Evolutionary conservation across 73 alveolate genomes (phyloP).

Genomic region (Blepharisma japonicum): DNA sequence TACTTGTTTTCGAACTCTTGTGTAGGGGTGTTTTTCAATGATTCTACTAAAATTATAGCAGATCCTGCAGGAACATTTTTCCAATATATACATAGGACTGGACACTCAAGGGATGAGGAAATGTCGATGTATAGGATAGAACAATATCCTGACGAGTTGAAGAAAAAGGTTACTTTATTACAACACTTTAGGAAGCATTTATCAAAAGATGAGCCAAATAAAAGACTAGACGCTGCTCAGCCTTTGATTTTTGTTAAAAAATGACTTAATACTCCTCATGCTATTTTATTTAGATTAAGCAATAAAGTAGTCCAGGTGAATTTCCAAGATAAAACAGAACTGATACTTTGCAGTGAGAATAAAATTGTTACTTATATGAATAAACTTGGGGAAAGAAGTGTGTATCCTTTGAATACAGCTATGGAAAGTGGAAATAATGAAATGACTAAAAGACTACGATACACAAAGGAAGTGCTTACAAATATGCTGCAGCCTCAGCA

Average conservation of each 20-base stretch:
- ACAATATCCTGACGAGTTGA: slow-evolving; percentile 47
- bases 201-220: slow-evolving; percentile 33
- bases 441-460: slow-evolving; percentile 83
- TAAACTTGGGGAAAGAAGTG: slow-evolving; percentile 73
- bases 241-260: slow-evolving; percentile 62
- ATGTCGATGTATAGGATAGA: slow-evolving; percentile 37
- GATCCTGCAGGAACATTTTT: slow-evolving; percentile 27
- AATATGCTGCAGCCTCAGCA: slow-evolving; percentile 49
- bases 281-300: slow-evolving; percentile 84
- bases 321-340: slow-evolving; percentile 89
- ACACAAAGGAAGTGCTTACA: slow-evolving; percentile 86
- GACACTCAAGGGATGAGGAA: slow-evolving; percentile 59
- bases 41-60: slow-evolving; percentile 51
- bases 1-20: slow-evolving; percentile 40
- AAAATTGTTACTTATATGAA: slow-evolving; percentile 79
- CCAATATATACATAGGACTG: slow-evolving; percentile 50
- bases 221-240: slow-evolving; percentile 33
- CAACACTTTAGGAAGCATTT: slow-evolving; percentile 53
- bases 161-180: slow-evolving; percentile 52
- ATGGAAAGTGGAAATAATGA: slow-evolving; percentile 73
- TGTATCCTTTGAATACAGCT: slow-evolving; percentile 70
- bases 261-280: slow-evolving; percentile 86
- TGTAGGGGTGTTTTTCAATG: slow-evolving; percentile 57
- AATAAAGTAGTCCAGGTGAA: slow-evolving; percentile 88
- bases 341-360: slow-evolving; percentile 76